phyloP scores from a whole-genome alignment of 768 basidiomycete genomes.

The Suillus luteus region DNA sequence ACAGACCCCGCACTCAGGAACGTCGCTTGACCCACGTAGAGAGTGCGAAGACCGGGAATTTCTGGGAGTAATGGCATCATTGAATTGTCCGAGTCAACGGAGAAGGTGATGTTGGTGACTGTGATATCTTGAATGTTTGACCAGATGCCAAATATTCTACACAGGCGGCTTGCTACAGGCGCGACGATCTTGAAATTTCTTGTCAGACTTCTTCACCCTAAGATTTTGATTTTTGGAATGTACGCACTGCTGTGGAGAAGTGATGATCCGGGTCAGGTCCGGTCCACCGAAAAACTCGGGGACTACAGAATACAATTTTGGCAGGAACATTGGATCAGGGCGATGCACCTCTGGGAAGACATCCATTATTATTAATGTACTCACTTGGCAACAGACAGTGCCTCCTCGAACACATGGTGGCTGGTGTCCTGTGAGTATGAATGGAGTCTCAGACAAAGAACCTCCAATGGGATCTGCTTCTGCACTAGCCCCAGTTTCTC shows the following conservation, averaged over 20 bases:
- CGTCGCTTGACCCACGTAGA: conserved; percentile 53
- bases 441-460: conserved; percentile 40
- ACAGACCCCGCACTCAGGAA: conserved; percentile 44
- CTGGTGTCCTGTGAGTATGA: conserved; percentile 37
- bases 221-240: not conserved
- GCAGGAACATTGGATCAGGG: conserved; percentile 2
- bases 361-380: conserved; percentile 17
- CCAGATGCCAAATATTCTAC: conserved; percentile 38
- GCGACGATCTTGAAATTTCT: conserved; percentile 27
- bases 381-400: conserved; percentile 40
- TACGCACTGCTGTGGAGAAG: conserved; percentile 59
- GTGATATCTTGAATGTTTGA: conserved; percentile 45
- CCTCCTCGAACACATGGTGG: conserved; percentile 33
- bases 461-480: conserved; percentile 26
- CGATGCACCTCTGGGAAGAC: conserved; percentile 5
- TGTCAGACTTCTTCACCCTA: not conserved
- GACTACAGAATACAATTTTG: conserved; percentile 29
- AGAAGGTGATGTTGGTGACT: conserved; percentile 50
- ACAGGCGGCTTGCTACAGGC: conserved; percentile 25
- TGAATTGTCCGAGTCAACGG: conserved; percentile 16
- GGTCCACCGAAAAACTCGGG: conserved; percentile 56
- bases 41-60: conserved; percentile 41
- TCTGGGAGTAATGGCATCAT: conserved; percentile 36
- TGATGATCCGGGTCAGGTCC: conserved; percentile 63
- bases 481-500: conserved; percentile 1